These are phyloP conservation scores for Emergomyces orientalis DNA, from an alignment of 2,329 filamentous ascomycete genomes.

Conservation along the genomic window DNA sequence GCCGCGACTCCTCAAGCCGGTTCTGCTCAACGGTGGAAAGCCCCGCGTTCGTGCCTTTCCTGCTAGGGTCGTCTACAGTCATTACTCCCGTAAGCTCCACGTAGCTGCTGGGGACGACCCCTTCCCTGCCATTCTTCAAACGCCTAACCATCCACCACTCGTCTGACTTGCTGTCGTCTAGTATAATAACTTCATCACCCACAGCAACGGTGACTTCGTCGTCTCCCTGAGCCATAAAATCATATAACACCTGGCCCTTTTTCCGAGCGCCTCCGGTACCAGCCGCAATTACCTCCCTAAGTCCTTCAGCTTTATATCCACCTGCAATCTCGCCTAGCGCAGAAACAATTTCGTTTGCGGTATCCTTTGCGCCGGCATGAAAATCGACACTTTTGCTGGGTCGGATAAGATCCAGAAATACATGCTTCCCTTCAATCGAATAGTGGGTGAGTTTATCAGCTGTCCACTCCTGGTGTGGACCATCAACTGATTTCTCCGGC, in stretches of 20 bases:
- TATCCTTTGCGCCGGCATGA: slow-evolving; percentile 94
- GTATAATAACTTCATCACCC: slow-evolving; percentile 80
- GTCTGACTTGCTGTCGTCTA: slow-evolving; percentile 86
- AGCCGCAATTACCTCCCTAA: slow-evolving; percentile 78
- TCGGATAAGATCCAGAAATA: slow-evolving; percentile 84
- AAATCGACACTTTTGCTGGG: slow-evolving; percentile 95
- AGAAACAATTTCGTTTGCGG: slow-evolving; percentile 82
- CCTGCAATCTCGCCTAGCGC: slow-evolving; percentile 84
- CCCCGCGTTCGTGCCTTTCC: slow-evolving; percentile 50
- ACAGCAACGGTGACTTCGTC: slow-evolving; percentile 89
- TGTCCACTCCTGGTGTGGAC: slow-evolving; percentile 82
- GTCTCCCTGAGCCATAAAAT: slow-evolving; percentile 92
- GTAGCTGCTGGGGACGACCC: slow-evolving; percentile 93
- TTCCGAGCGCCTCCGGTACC: slow-evolving; percentile 63
- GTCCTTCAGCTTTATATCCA: slow-evolving; percentile 65
- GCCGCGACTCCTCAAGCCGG: slow-evolving; percentile 66
- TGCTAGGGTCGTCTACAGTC: slow-evolving; percentile 41
- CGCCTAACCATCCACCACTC: slow-evolving; percentile 97
- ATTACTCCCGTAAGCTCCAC: slow-evolving; percentile 73
- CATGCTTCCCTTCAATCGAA: slow-evolving; percentile 94
- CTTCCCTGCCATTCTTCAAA: slow-evolving; percentile 84
- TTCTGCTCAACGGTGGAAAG: slow-evolving; percentile 68
- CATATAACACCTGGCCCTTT: slow-evolving; percentile 80
- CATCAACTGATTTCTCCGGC: slow-evolving; percentile 73
- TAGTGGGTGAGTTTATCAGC: slow-evolving; percentile 96